Conservation (phyloP, 2,329 filamentous ascomycete genomes). For the Fusarium brevicatenulatum region DNA sequence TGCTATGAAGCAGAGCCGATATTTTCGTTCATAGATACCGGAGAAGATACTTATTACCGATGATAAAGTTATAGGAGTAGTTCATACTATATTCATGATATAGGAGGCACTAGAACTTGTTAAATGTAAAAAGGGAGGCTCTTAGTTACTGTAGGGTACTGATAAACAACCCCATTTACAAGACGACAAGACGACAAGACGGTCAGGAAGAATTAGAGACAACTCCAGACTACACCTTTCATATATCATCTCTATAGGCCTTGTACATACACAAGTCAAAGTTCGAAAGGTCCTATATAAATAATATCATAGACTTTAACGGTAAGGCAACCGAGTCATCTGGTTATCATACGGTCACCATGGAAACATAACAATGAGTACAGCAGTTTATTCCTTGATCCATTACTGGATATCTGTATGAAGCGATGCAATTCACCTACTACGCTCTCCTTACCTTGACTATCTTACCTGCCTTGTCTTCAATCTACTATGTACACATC, state of each 20-base stretch:
- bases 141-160: too few relatives aligned
- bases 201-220: background rate
- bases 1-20: background rate
- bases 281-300: too few relatives aligned
- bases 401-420: too few relatives aligned
- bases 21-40: rapidly evolving
- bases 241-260: background rate
- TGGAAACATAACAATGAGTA: background rate
- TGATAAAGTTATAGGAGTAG: background rate
- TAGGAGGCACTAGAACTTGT: rapidly evolving
- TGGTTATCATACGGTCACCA: background rate
- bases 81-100: rapidly evolving
- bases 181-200: background rate
- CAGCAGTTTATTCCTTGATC: background rate
- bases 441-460: background rate
- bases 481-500: background rate
- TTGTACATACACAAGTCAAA: background rate
- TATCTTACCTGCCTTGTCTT: background rate
- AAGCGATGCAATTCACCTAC: rapidly evolving
- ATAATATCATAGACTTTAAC: background rate
- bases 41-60: rapidly evolving
- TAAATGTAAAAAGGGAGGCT: rapidly evolving
- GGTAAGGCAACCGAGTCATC: background rate
- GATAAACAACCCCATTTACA: background rate
- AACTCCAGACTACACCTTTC: too few relatives aligned